Base-by-base conservation (phyloP, 2,329 filamentous ascomycete genomes). In the Meredithiella fracta region DNA sequence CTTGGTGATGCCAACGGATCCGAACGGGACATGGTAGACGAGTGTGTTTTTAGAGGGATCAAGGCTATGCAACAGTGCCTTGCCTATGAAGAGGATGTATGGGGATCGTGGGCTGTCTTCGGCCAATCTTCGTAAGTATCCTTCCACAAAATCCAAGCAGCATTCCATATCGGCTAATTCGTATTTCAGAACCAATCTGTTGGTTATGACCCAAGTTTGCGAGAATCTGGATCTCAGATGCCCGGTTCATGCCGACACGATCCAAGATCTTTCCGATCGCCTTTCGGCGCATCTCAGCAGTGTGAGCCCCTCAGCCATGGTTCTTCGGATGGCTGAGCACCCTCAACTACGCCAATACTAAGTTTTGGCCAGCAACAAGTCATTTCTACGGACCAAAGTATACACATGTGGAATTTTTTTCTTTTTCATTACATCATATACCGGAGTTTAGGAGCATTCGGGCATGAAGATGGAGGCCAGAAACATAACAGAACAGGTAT, bases 211-310 rank as follows among this genome's bases (percentile, higher is more conserved):
- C 11, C 47, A 56, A 15, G 38, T 56, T 9, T 56, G 55, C 38
- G 55, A 56, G 26, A 47, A 51, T 17, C 50, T 56, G n/a, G 50
- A 52, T 40, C 55, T 56, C 9, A 34, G 55, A 22, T 56, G 49
- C 26, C 26, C 49, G 4, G 22, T 56, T 15, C 55, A 56, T 25
- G 55, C 50, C n/a, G 34, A 56, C 25, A 52, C 55, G 31, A 37
- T 42, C 11, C 55, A 52, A 26, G 38, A 42, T 38, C 40, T 56
- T 34, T 31, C 55, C 7, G 38, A 47, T n/a, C 49, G 40, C 11
- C 25, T 52, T 25, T 23, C 47, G n/a, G n/a, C 29, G 22, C 26
- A 52, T 47, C 23, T 52, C 5, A 47, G 37, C 25, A 31, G 26
- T 11, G 29, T 56, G 17, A 56, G 37, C 14, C 55, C 50, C n/a